Evolutionary conservation across 2,329 filamentous ascomycete genomes (phyloP).

Genomic region (Penicillium sp.): DNA sequence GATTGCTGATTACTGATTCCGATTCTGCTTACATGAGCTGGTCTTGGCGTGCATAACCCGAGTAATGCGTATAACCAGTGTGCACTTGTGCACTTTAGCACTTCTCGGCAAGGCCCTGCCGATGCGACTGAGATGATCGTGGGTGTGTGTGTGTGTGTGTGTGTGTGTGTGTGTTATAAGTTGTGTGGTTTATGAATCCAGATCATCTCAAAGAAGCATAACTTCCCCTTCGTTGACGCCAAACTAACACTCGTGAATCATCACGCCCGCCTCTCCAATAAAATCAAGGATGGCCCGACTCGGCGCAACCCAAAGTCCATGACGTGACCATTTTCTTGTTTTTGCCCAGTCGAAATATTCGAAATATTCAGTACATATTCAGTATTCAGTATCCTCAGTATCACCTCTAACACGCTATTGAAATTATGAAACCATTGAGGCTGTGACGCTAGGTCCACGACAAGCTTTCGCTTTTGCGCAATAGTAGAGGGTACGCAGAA

Average conservation of each 20-base stretch:
- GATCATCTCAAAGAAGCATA: too few species aligned
- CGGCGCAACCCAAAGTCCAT: conserved; percentile 17
- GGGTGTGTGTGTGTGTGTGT: too few species aligned
- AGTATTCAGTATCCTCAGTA: too few species aligned
- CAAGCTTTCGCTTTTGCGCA: neutral
- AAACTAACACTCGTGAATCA: conserved; percentile 13
- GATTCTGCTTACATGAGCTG: neutral
- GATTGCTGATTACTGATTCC: neutral
- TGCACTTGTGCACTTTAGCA: too few species aligned
- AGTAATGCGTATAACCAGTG: conserved; percentile 7
- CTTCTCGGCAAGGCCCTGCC: conserved; percentile 14
- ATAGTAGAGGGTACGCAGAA: too few species aligned
- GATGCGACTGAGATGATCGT: too few species aligned
- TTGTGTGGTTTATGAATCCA: too few species aligned
- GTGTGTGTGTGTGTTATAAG: too few species aligned
- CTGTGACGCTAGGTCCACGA: neutral
- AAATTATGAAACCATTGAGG: neutral
- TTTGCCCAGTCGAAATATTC: neutral
- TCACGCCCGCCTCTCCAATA: conserved; percentile 8
- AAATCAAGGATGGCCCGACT: neutral
- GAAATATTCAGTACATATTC: too few species aligned
- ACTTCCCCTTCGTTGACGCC: too few species aligned
- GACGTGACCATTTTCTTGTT: conserved; percentile 18
- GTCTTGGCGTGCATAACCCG: conserved; percentile 14
- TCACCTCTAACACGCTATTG: too few species aligned